phyloP scores from a whole-genome alignment of 1,284 basidiomycete genomes.

The Malassezia vespertilionis region DNA sequence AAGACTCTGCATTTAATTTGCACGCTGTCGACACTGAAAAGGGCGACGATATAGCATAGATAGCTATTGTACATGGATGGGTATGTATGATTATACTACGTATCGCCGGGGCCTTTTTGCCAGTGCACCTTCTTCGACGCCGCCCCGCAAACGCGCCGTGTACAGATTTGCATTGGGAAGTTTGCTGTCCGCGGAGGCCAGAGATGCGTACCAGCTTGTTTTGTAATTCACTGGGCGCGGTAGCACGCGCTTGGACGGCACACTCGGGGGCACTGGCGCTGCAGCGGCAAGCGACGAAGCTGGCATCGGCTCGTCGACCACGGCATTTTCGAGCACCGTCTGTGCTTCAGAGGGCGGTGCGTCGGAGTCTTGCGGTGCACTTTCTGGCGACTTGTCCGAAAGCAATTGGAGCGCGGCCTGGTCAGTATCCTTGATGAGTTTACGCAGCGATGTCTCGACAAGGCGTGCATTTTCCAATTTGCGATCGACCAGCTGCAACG shows the following conservation, averaged over 20 bases:
- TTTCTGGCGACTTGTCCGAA: neutral
- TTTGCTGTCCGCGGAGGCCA: constrained; percentile 21
- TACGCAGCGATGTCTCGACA: constrained; percentile 29
- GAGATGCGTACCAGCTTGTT: constrained; percentile 28
- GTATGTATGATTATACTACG: constrained; percentile 2
- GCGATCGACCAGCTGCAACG: constrained; percentile 27
- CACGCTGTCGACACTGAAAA: neutral
- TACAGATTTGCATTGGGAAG: constrained; percentile 17
- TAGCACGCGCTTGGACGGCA: constrained; percentile 3
- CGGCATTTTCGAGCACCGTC: neutral
- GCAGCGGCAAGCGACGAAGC: neutral
- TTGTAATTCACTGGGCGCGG: constrained; percentile 32
- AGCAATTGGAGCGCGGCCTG: constrained; percentile 18
- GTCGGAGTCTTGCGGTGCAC: neutral
- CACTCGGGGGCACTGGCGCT: too few relatives aligned
- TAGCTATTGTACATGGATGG: neutral
- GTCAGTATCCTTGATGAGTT: constrained; percentile 30
- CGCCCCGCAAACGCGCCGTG: constrained; percentile 15
- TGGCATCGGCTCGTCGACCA: neutral
- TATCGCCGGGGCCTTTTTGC: constrained; percentile 5
- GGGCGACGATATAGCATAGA: neutral
- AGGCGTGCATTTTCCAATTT: constrained; percentile 34
- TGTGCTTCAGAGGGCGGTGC: too few relatives aligned
- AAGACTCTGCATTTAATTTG: neutral
- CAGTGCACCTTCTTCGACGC: constrained; percentile 3